Conservation (phyloP, 805 yeast species). For the Saccharomycopsis selenospora region DNA sequence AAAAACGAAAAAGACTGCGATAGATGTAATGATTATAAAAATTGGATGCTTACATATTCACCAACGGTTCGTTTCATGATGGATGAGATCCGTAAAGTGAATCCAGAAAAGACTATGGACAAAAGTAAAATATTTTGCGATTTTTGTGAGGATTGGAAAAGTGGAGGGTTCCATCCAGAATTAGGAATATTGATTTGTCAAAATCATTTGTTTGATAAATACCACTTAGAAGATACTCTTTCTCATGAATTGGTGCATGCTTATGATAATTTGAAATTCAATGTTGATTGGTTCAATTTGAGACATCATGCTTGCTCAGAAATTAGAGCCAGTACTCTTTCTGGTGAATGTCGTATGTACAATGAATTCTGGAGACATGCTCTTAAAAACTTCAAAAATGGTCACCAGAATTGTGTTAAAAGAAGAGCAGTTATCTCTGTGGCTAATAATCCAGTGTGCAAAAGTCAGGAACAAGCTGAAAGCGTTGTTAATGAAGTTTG, state of each 20-base stretch:
- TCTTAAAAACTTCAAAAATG: conserved; percentile 48
- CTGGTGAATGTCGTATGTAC: conserved; percentile 92
- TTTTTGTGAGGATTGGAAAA: conserved; percentile 70
- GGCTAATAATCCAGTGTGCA: conserved; percentile 77
- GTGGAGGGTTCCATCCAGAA: conserved; percentile 93
- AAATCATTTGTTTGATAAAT: conserved; percentile 63
- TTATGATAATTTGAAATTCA: conserved; percentile 81
- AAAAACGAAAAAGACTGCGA: conserved; percentile 49
- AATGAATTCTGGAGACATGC: conserved; percentile 59
- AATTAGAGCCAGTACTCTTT: conserved; percentile 82
- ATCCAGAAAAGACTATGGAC: conserved; percentile 31
- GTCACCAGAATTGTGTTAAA: conserved; percentile 86
- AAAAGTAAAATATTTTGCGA: conserved; percentile 64
- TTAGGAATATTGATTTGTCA: conserved; percentile 82
- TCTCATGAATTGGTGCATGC: conserved; percentile 93
- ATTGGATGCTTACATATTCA: conserved; percentile 72
- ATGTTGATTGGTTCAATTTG: conserved; percentile 77
- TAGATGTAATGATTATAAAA: conserved; percentile 64
- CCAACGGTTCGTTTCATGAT: conserved; percentile 86
- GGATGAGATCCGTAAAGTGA: conserved; percentile 67
- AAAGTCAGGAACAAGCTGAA: conserved; percentile 64
- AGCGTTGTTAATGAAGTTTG: conserved; percentile 80
- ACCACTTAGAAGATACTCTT: conserved; percentile 84
- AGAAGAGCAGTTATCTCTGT: conserved; percentile 86
- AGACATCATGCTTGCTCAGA: conserved; percentile 97